Evolutionary conservation across 139 green algal species (phyloP), one percentile per base, ranked within the genome.

Genomic region (Chloropicon primus): DNA sequence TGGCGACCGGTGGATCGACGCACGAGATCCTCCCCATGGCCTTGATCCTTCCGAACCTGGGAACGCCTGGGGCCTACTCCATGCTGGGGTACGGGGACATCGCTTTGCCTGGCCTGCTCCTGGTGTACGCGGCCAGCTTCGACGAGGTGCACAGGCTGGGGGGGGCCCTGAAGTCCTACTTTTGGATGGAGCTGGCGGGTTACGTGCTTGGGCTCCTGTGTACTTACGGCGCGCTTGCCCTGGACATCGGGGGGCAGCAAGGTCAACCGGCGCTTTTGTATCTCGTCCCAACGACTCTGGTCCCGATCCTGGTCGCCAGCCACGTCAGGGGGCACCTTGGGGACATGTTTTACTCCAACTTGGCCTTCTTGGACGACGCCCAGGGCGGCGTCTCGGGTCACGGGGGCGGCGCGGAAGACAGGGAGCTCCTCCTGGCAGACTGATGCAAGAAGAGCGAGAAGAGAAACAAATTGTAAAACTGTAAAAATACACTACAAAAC

Each of bases 221-320:
- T 22, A 98, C 94, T 1, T 97, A 96, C 81, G 75, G 74, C 0
- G 94, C 92, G 27, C 83, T 97, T 2, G 78, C 83, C 28, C 83
- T 85, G 62, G 74, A 80, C 24, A 77, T 82, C 80, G 79, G 77
- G 25, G 77, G 73, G 87, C 25, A 84, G 81, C 77, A 76, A 83
- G 93, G 94, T 0, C 94, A 98, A 82, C 94, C 94, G 0, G 93
- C 94, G 24, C 88, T 98, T 78, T 83, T 97, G 28, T 98, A 98
- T 74, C 74, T 98, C 17, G 90, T 97, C 21, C 94, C 94, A 0
- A 92, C 87, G 79, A 97, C 89, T 23, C 81, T 98, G 1, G 89
- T 87, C 0, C 80, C 79, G 0, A 74, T 90, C 23, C n/a, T 85
- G 75, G 24, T 80, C 5, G 73, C 91, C 27, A 84, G 77, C 22